phyloP scores from a whole-genome alignment of 495 filamentous ascomycete species.

The Venustampulla echinocandica region DNA sequence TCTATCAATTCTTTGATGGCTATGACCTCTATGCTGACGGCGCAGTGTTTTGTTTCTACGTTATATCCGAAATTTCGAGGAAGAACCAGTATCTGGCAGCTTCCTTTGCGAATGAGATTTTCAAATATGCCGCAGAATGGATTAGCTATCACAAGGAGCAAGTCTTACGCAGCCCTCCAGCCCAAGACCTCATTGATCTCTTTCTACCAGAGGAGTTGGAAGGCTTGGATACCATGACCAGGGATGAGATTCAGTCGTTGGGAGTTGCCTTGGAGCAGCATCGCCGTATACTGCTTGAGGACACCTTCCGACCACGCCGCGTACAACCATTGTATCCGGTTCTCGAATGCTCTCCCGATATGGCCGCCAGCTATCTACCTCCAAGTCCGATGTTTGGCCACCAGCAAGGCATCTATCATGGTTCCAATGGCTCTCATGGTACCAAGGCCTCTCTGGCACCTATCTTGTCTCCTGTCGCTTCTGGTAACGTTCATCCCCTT shows the following conservation, averaged over 20 bases:
- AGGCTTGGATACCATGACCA: neutral
- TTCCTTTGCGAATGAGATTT: conserved; percentile 2
- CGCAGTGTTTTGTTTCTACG: conserved; percentile 34
- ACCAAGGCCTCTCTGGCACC: no score
- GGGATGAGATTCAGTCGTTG: neutral
- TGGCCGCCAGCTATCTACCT: neutral
- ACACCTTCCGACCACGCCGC: neutral
- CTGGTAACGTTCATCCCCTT: no score
- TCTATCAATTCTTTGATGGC: conserved; percentile 46
- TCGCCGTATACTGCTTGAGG: neutral
- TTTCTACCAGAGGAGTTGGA: neutral
- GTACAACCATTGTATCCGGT: neutral
- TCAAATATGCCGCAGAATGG: conserved; percentile 9
- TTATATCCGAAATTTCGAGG: conserved; percentile 19
- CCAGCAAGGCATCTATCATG: no score
- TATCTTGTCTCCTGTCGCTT: no score
- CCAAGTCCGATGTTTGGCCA: no score
- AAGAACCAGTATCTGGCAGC: neutral
- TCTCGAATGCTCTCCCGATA: neutral
- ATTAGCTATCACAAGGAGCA: neutral
- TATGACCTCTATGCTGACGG: conserved; percentile 39
- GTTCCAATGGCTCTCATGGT: no score
- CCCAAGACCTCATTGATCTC: neutral
- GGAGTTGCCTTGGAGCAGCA: neutral
- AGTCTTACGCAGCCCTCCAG: neutral